Evolutionary conservation across 140 eudicot genomes (phyloP), one percentile per base, ranked within the genome.

Genomic region (Erigeron philadelphicus): DNA sequence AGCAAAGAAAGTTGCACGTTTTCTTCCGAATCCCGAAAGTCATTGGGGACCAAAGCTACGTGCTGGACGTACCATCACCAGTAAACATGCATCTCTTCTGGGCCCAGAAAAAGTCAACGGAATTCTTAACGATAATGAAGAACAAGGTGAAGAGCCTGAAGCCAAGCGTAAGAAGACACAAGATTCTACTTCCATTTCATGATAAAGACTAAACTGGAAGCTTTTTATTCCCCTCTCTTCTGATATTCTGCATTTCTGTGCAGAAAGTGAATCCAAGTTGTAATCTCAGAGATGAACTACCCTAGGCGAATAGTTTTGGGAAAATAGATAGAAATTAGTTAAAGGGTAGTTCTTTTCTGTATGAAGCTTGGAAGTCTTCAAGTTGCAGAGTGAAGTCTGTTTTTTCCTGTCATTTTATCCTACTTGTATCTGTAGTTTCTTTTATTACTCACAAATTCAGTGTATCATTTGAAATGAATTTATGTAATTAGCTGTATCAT

Each of bases 1-100:
- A 67, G 90, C 95, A 13, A 92, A 92, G 85, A 92, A 88, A 76
- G 89, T 92, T 23, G 96, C 96, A 12, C 87, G 98, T 5, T 92
- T 88, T 66, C 98, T 86, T 73, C 98, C 96, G 5, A 92, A 92
- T 66, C 98, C 98, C 0, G 98, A 92, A 81, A 79, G 85, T 53
- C 91, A 92, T 70, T 92, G 96, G 98, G 96, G 98, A 21, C 98
- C 98, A 16, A 92, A 92, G 76, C 84, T 92, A 8, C 77, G 95
- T 68, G 98, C 98, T 4, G 98, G 98, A 7, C 96, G 98, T 35
- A 81, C 82, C 47, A 81, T 92, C 54, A 92, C 98, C 47, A 86
- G 89, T 81, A 92, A 92, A 75, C 96, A 92, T 35, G 84, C 72
- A 0, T 92, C 95, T 25, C 95, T 92, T 76, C 71, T 92, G 74